Conservation (phyloP, 352 stramenopile genomes). For the Blastocystis sp. region DNA sequence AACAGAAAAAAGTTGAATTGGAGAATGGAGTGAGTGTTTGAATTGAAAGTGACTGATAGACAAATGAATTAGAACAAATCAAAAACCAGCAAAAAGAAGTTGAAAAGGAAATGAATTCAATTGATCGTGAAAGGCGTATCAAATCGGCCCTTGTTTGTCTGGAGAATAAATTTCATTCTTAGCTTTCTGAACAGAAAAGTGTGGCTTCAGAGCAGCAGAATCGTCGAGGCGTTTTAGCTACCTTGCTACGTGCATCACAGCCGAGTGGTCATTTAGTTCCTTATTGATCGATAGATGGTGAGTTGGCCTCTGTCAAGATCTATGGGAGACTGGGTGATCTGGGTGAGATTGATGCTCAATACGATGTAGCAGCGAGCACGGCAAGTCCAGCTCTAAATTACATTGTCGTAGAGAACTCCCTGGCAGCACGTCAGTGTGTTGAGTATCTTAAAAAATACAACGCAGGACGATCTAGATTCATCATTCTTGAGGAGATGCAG, state of each 20-base stretch:
- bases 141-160: neutral
- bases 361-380: constrained; percentile 96
- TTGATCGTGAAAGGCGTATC: neutral
- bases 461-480: constrained; percentile 90
- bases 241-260: neutral
- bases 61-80: neutral
- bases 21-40: neutral
- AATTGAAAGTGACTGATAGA: neutral
- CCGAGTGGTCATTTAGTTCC: neutral
- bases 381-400: constrained; percentile 90
- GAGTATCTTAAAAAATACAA: constrained; percentile 90
- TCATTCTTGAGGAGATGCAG: constrained; percentile 94
- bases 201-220: neutral
- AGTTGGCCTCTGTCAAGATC: constrained; percentile 78
- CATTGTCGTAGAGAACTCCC: constrained; percentile 92
- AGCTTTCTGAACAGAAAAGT: neutral
- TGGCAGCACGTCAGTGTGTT: constrained; percentile 88
- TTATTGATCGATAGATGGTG: neutral
- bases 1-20: constrained; percentile 73
- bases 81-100: neutral
- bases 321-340: constrained; percentile 93
- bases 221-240: constrained; percentile 2
- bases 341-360: constrained; percentile 88
- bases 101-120: neutral
- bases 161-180: neutral